Evolutionary conservation across 2,329 filamentous ascomycete genomes (phyloP), one percentile per base, ranked within the genome.

Genomic region (Phaeosphaeria sp.): DNA sequence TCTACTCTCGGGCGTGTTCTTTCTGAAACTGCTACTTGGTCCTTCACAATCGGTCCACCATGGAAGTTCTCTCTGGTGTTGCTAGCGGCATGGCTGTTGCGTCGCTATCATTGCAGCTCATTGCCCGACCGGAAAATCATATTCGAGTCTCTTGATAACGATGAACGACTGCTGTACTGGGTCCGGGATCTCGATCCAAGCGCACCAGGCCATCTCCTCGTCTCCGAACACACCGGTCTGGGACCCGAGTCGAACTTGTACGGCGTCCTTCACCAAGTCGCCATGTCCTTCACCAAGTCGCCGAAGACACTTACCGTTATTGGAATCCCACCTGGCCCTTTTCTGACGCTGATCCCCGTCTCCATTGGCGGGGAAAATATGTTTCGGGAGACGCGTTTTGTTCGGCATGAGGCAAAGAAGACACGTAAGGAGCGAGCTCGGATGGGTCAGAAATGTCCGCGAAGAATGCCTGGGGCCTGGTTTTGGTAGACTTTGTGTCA

Each of bases 391-490:
- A n/a, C 0, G 3, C 24, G 53, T 17, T 54, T 51, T 39, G 13
- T 52, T 6, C 55, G 55, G 18, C 53, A 47, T n/a, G 57, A 51
- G 24, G 61, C 45, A 15, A 24, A 40, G 36, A 64, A 64, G 47
- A 51, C 27, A 8, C 58, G 63, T 17, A 64, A 66, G 53, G 49
- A 59, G 47, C 49, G 55, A 20, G 53, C 50, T 30, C 47, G 55
- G 47, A 48, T 40, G 13, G 56, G 55, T 0, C 54, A 58, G 49
- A 61, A 60, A 39, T 17, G 27, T 11, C 1, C 13, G 11, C 48
- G 48, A 18, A 62, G 17, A 44, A 59, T 65, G 49, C 60, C 60
- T 1, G 56, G 63, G 17, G n/a, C 53, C n/a, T 65, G 60, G 56
- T 53, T 22, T 45, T 52, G 49, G 71, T 64, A 46, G 15, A 18